Evolutionary conservation across 345 rosid genomes (phyloP), one percentile per base, ranked within the genome.

Genomic region (Moringa oleifera): DNA sequence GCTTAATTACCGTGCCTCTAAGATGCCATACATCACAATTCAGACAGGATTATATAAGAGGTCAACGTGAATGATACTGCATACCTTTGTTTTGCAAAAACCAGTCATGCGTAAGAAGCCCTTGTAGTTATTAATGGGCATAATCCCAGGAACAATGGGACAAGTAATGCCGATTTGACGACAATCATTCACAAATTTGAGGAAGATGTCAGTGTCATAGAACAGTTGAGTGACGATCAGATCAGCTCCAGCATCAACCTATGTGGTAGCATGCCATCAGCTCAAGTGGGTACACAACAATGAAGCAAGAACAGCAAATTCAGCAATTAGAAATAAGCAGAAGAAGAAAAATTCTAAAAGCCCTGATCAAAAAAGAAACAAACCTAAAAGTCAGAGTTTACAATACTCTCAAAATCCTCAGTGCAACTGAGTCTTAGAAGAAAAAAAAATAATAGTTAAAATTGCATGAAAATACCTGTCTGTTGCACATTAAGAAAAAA

Each of bases 171-270:
- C 97, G 20, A 93, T 81, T 80, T 87, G 85, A 54, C 84, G 93
- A 75, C 99, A 95, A 59, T 95, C 99, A 78, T 82, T 80, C 51
- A 95, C 95, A 57, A 91, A 95, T 57, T 94, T 95, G 58, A 95
- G 93, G 76, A 87, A 91, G 22, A 85, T 75, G 54, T 94, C 95
- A 52, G 96, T 94, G 71, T 94, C 97, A 66, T 90, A 94, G 69
- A 94, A 88, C 17, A 94, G 79, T 64, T 94, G 97, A 7, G 96
- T 87, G 5, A 90, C 61, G 68, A 94, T 83, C 64, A 94, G 72
- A 81, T 90, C 99, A 0, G 97, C 99, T 65, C 99, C 97, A 4
- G 99, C 96, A 84, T 94, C 97, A 66, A 89, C 88, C 97, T 93
- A 59, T 20, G n/a, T 57, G 67, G 67, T 49, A 28, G 55, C 6